Base-by-base conservation (phyloP, 2,329 filamentous ascomycete species). In the Acrocalymma vagum region DNA sequence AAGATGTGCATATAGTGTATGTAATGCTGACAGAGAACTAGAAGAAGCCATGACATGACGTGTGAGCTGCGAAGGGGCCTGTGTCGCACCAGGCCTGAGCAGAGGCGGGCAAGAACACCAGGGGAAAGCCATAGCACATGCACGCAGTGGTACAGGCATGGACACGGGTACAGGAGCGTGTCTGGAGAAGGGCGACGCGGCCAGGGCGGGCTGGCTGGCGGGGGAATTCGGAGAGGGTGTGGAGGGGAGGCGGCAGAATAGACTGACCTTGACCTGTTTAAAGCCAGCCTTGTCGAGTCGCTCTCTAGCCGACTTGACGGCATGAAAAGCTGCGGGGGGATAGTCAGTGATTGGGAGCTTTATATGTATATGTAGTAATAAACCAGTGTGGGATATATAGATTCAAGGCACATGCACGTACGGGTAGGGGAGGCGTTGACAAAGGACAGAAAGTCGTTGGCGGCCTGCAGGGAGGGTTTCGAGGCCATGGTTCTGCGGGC, bases 351-450 rank as follows among this genome's bases (percentile, higher is more conserved):
- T n/a, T n/a, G n/a, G 18, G 22, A 20, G 42, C 33, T 45, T n/a
- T n/a, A n/a, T n/a, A n/a, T n/a, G n/a, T n/a, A 39, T 25, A 41
- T 26, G 25, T 28, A 36, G 22, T 31, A 20, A 9, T 8, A 27
- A 10, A 16, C 15, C 2, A 21, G 14, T 22, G 29, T 11, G 32
- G 31, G 33, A 70, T 84, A 59, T 80, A n/a, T n/a, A n/a, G n/a
- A n/a, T n/a, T n/a, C n/a, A n/a, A n/a, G n/a, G n/a, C n/a, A n/a
- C n/a, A n/a, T n/a, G n/a, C n/a, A n/a, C n/a, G n/a, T n/a, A 96
- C 92, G 93, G 37, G 92, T 95, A 9, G 94, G 94, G 43, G 92
- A 96, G 51, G 86, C 88, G 73, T 96, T 95, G 69, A 96, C 86
- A 75, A 96, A 96, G 73, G 90, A 87, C 65, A 96, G 75, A 71